Evolutionary conservation across 2,329 filamentous ascomycete species (phyloP).

Genomic region (Sphaerulina vaccinii): DNA sequence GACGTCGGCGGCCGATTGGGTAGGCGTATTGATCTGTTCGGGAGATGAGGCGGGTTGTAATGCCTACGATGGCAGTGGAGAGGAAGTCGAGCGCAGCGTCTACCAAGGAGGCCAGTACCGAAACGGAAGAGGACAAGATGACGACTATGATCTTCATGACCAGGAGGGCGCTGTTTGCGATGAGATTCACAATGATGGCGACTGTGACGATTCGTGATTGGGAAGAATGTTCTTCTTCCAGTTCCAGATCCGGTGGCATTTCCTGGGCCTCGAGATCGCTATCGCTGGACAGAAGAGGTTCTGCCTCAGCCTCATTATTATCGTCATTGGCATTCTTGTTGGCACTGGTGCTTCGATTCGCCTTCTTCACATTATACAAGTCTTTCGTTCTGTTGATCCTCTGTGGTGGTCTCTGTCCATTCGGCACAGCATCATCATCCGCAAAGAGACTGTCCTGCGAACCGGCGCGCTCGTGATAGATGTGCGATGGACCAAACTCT

Average conservation of each 20-base stretch:
- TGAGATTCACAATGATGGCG: constrained; percentile 82
- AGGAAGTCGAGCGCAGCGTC: constrained; percentile 79
- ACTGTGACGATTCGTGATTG: constrained; percentile 74
- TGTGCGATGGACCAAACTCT: constrained; percentile 20
- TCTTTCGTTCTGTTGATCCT: constrained; percentile 78
- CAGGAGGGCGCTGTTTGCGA: constrained; percentile 73
- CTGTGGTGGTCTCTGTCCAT: constrained; percentile 23
- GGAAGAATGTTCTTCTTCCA: constrained; percentile 68
- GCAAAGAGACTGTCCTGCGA: constrained; percentile 26
- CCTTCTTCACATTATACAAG: constrained; percentile 66
- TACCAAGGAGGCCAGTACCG: constrained; percentile 75
- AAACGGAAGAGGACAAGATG: constrained; percentile 74
- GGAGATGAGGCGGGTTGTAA: constrained; percentile 71
- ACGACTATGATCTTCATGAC: constrained; percentile 75
- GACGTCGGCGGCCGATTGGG: constrained; percentile 71
- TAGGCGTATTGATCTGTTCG: constrained; percentile 73
- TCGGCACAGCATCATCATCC: constrained; percentile 25
- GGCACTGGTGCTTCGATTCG: constrained; percentile 43
- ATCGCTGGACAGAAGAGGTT: constrained; percentile 34
- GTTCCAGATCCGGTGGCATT: constrained; percentile 67
- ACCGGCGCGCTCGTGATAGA: constrained; percentile 26
- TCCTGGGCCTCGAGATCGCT: constrained; percentile 34
- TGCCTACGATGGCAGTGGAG: constrained; percentile 77
- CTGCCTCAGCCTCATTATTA: constrained; percentile 43
- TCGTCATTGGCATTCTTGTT: constrained; percentile 54